Evolutionary conservation across 2,329 filamentous ascomycete genomes (phyloP).

Genomic region (Cryphonectria naterciae): DNA sequence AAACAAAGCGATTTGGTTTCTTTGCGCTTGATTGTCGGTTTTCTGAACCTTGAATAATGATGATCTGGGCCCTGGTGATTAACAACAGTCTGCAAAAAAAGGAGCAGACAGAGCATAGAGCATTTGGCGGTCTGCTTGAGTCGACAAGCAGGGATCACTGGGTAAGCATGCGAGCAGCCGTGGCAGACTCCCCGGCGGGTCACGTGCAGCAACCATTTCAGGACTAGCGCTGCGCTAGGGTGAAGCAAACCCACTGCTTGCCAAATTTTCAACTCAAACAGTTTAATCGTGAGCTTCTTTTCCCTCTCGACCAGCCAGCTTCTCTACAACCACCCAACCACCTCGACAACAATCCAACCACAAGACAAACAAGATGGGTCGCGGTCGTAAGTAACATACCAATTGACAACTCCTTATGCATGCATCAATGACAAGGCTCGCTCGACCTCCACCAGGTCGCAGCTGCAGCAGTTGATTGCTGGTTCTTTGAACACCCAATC

Average conservation of each 20-base stretch:
- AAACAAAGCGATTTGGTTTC: slow-evolving; percentile 24
- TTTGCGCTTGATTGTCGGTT: background rate
- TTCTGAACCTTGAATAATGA: background rate
- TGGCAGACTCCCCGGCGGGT: background rate
- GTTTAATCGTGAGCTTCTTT: slow-evolving; percentile 16
- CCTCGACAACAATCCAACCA: slow-evolving; percentile 24
- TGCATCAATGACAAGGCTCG: slow-evolving; percentile 3
- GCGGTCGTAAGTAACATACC: slow-evolving; percentile 30
- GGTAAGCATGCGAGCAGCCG: background rate
- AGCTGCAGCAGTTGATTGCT: background rate
- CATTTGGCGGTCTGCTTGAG: background rate
- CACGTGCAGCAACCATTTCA: slow-evolving; percentile 12
- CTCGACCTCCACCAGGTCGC: background rate
- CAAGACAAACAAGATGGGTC: slow-evolving; percentile 30
- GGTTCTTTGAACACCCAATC: background rate
- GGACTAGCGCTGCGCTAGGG: slow-evolving; percentile 17
- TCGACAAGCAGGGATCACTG: background rate
- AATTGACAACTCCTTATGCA: background rate
- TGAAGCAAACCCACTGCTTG: slow-evolving; percentile 26
- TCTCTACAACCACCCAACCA: slow-evolving; percentile 23
- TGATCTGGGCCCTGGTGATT: background rate
- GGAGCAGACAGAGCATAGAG: background rate
- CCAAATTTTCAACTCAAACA: slow-evolving; percentile 19
- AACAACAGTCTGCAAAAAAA: background rate
- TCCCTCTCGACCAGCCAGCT: slow-evolving; percentile 17